These are phyloP conservation scores for Sphagnum magellanicum DNA, from an alignment of 228 moss, liverwort and hornwort genomes.

Conservation along the genomic window DNA sequence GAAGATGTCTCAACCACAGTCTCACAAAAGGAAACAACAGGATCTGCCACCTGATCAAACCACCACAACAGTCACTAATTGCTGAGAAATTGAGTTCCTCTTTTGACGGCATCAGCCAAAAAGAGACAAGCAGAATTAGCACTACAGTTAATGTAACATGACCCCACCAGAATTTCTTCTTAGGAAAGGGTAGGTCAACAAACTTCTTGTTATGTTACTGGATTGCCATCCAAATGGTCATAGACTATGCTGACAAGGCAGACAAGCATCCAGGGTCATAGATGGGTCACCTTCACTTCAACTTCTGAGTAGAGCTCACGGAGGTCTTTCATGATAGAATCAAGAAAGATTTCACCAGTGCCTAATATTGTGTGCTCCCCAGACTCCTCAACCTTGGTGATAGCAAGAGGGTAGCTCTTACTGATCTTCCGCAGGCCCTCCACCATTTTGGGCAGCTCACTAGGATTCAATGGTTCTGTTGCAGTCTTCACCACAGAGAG, in stretches of 20 bases:
- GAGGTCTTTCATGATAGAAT: constrained; percentile 97
- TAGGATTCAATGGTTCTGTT: constrained; percentile 91
- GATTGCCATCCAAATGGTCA: no score
- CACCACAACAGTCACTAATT: background rate
- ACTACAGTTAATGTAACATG: no score
- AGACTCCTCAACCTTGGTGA: constrained; percentile 97
- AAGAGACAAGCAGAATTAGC: no score
- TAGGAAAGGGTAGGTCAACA: no score
- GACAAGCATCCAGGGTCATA: no score
- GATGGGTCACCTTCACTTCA: constrained; percentile 77
- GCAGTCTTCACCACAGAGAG: constrained; percentile 97
- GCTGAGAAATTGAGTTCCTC: no score
- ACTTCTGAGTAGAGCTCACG: constrained; percentile 98
- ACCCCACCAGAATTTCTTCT: no score
- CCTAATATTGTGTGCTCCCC: constrained; percentile 98
- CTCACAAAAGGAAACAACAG: constrained; percentile 99
- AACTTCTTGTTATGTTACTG: no score
- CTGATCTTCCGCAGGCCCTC: constrained; percentile 97
- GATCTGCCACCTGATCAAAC: constrained; percentile 83
- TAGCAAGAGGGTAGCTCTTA: constrained; percentile 95
- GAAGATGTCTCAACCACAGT: constrained; percentile 99
- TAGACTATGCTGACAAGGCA: no score
- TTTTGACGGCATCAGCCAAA: no score
- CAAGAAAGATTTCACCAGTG: constrained; percentile 94
- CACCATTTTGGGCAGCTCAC: constrained; percentile 99